A percentile compares a stretch with the other conserved stretches of the same genome.
Conservation (phyloP, 1,139 yeast genomes). For the Hemisphaericaspora xylanilytica region DNA sequence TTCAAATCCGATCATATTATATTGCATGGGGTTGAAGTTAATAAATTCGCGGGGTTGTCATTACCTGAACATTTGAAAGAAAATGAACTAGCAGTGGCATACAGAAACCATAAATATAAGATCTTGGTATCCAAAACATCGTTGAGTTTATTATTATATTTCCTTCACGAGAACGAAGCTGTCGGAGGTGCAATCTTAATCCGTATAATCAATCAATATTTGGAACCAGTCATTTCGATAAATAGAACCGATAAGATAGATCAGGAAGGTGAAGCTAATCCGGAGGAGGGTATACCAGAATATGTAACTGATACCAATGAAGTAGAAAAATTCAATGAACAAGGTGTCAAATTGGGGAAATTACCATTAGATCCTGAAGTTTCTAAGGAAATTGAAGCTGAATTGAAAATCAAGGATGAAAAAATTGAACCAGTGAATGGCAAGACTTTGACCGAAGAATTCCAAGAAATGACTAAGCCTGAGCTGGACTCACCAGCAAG, state of each 20-base stretch:
- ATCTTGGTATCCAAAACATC: slow-evolving; percentile 81
- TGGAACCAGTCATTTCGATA: slow-evolving; percentile 64
- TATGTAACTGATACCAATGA: slow-evolving; percentile 48
- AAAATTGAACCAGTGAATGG: slow-evolving; percentile 37
- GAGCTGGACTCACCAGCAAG: slow-evolving; percentile 69
- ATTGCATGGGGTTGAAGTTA: slow-evolving; percentile 76
- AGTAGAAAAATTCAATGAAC: slow-evolving; percentile 60
- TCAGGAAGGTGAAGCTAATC: slow-evolving; percentile 48
- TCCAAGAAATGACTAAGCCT: slow-evolving; percentile 46
- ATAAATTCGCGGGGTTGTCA: slow-evolving; percentile 68
- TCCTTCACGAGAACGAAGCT: slow-evolving; percentile 87
- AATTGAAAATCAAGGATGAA: slow-evolving; percentile 75
- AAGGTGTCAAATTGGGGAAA: slow-evolving; percentile 76
- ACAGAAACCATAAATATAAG: slow-evolving; percentile 69
- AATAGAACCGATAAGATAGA: slow-evolving; percentile 46
- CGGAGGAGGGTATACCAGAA: slow-evolving; percentile 66
- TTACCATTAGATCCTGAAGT: slow-evolving; percentile 85
- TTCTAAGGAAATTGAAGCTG: slow-evolving; percentile 79
- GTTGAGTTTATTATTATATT: slow-evolving; percentile 77
- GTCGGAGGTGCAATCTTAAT: slow-evolving; percentile 89
- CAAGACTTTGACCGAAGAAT: slow-evolving; percentile 47
- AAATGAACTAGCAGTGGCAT: slow-evolving; percentile 76
- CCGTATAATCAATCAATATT: slow-evolving; percentile 79
- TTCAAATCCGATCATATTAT: slow-evolving; percentile 72
- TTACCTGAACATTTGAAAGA: slow-evolving; percentile 79